phyloP scores from a whole-genome alignment of 495 filamentous ascomycete species.

The Trichoderma gamsii region DNA sequence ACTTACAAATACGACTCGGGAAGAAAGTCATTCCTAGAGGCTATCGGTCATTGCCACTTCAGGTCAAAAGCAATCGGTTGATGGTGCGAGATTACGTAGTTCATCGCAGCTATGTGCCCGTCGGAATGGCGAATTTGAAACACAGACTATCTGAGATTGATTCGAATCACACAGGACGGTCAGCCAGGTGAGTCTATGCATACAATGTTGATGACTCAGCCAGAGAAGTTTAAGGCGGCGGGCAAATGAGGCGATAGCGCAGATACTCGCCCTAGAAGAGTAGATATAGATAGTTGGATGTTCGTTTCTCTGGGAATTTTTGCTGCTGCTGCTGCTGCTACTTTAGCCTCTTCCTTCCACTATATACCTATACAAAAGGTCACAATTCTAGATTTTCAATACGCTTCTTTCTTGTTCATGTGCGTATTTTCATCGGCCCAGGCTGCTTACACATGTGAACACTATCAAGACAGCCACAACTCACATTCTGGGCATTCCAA shows the following conservation, averaged over 20 bases:
- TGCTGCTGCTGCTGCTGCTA: too few species aligned
- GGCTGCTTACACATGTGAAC: too few species aligned
- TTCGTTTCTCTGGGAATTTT: too few species aligned
- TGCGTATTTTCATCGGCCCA: too few species aligned
- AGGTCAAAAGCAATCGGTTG: slow-evolving; percentile 16
- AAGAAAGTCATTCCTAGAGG: slow-evolving; percentile 14
- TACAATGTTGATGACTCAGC: slow-evolving; percentile 17
- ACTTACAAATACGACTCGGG: neutral
- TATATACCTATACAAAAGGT: too few species aligned
- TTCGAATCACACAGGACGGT: slow-evolving; percentile 19
- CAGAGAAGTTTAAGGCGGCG: slow-evolving; percentile 11
- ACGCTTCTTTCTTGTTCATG: too few species aligned
- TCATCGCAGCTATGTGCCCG: slow-evolving; percentile 21
- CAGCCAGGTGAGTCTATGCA: slow-evolving; percentile 16
- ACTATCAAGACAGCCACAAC: too few species aligned
- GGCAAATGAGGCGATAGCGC: neutral
- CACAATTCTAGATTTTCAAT: too few species aligned
- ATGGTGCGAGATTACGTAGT: slow-evolving; percentile 21
- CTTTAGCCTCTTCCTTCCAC: too few species aligned
- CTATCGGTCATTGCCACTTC: slow-evolving; percentile 17
- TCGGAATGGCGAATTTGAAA: slow-evolving; percentile 17
- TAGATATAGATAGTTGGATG: too few species aligned
- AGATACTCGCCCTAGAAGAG: neutral
- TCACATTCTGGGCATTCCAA: too few species aligned
- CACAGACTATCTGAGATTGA: slow-evolving; percentile 18